Evolutionary conservation across 257 asterid genomes (phyloP).

Genomic region (Salvia miltiorrhiza): DNA sequence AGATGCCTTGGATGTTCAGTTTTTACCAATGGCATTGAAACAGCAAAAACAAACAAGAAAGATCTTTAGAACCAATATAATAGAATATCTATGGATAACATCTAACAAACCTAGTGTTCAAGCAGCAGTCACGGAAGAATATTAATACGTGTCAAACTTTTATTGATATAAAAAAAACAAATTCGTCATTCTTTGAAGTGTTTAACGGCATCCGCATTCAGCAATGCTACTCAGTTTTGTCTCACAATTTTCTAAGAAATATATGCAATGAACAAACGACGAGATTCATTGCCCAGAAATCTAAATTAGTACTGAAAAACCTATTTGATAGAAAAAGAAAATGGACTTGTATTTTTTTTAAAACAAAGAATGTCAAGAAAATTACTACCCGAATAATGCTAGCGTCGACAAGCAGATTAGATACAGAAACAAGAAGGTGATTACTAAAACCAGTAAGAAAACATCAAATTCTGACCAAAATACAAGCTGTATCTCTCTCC

Average conservation of each 20-base stretch:
- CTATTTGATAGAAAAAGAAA: background rate
- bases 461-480: background rate
- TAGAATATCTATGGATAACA: background rate
- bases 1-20: constrained; percentile 20
- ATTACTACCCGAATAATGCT: background rate
- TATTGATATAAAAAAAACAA: background rate
- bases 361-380: background rate
- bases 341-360: background rate
- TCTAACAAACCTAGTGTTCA: background rate
- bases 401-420: background rate
- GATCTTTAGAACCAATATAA: background rate
- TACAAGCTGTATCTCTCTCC: background rate
- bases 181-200: background rate
- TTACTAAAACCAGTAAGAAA: background rate
- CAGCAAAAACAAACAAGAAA: constrained; percentile 11
- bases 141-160: background rate
- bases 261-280: background rate
- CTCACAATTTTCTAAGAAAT: background rate
- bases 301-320: too few relatives aligned
- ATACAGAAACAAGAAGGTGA: constrained; percentile 10
- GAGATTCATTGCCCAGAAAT: background rate
- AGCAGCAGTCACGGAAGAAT: background rate
- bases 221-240: background rate
- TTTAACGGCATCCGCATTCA: background rate
- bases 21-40: constrained; percentile 20